These are phyloP conservation scores for Phytophthora cajani DNA, from an alignment of 352 stramenopile species.

Conservation along the genomic window DNA sequence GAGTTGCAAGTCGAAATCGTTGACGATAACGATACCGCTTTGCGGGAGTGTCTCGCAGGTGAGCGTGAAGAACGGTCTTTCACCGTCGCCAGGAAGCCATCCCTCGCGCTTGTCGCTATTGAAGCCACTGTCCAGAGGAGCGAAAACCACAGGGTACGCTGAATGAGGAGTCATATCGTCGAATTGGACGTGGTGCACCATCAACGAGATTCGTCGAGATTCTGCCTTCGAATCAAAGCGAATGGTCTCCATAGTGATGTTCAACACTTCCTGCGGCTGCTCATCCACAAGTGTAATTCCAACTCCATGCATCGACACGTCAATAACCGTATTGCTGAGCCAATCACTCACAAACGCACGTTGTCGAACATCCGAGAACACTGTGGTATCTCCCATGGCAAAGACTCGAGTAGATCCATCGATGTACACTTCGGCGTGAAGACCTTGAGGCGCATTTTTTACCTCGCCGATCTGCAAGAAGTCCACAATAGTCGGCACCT, in stretches of 20 bases:
- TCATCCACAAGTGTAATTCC: constrained; percentile 84
- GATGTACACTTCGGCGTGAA: constrained; percentile 89
- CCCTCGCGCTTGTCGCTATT: constrained; percentile 89
- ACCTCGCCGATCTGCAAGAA: constrained; percentile 79
- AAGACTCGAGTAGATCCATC: constrained; percentile 82
- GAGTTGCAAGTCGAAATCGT: constrained; percentile 81
- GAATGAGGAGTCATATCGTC: constrained; percentile 85
- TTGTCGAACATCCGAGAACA: constrained; percentile 65
- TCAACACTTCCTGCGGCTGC: constrained; percentile 79
- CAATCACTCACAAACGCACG: constrained; percentile 70
- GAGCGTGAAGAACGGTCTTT: constrained; percentile 76
- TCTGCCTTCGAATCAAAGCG: constrained; percentile 58
- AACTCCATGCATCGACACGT: constrained; percentile 76
- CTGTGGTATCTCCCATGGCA: constrained; percentile 74
- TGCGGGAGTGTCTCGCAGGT: constrained; percentile 70
- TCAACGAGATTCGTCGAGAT: constrained; percentile 61
- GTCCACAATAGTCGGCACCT: constrained; percentile 75
- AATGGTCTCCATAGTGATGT: constrained; percentile 90
- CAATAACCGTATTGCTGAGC: constrained; percentile 77
- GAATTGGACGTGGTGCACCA: constrained; percentile 86
- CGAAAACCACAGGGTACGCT: constrained; percentile 79
- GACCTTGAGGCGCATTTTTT: constrained; percentile 52
- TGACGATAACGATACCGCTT: constrained; percentile 75
- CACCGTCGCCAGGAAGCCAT: constrained; percentile 80
- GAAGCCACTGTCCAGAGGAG: constrained; percentile 83